These are phyloP conservation scores for Gaeumannomyces sp. DNA, from an alignment of 2,329 filamentous ascomycete species.

Conservation along the genomic window DNA sequence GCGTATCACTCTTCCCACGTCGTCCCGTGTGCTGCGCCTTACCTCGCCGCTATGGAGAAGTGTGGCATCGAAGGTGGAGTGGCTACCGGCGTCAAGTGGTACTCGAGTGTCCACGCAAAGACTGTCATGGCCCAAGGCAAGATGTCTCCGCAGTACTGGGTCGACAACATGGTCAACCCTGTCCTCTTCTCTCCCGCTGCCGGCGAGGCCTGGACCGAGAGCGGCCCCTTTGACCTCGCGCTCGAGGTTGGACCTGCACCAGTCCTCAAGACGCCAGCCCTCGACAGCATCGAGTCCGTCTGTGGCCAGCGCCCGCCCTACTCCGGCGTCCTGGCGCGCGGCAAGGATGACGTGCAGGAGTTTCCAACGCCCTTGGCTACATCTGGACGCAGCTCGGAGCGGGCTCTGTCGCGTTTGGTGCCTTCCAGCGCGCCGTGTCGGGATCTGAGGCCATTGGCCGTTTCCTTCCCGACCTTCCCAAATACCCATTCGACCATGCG, in stretches of 20 bases:
- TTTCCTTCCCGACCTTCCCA: constrained; percentile 31
- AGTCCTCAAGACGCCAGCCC: constrained; percentile 33
- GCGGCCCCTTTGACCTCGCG: constrained; percentile 28
- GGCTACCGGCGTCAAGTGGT: not conserved
- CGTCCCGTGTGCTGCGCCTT: not conserved
- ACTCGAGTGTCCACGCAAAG: constrained; percentile 1
- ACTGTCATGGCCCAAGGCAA: constrained; percentile 5
- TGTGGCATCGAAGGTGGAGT: not conserved
- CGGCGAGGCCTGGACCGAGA: constrained; percentile 23
- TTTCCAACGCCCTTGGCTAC: not conserved
- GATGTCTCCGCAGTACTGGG: constrained; percentile 23
- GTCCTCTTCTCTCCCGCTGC: constrained; percentile 32
- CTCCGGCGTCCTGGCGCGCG: constrained; percentile 1
- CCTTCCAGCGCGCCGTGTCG: too few relatives aligned
- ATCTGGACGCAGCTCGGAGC: not conserved
- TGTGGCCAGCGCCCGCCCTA: not conserved
- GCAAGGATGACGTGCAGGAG: constrained; percentile 2
- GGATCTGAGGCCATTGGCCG: constrained; percentile 16
- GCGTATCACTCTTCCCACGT: constrained; percentile 24
- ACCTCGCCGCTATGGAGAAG: not conserved
- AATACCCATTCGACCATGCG: constrained; percentile 39
- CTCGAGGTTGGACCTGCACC: constrained; percentile 41
- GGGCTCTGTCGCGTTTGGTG: too few relatives aligned
- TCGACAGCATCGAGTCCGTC: not conserved
- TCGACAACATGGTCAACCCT: constrained; percentile 27